Evolutionary conservation across 129 eudicot species (phyloP).

Genomic region (Heracleum sosnowskyi): DNA sequence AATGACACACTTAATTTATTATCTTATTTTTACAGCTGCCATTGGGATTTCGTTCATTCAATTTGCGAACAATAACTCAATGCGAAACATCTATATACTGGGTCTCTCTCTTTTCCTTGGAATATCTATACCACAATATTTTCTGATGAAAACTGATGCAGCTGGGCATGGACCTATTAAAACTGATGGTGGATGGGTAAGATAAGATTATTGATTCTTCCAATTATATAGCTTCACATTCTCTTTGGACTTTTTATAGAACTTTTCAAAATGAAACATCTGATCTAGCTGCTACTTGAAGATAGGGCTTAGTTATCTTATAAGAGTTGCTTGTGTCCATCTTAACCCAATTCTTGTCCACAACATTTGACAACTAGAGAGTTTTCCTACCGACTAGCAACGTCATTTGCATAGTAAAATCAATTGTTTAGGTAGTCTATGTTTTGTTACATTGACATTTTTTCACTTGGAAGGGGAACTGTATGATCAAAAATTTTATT

Average conservation of each 20-base stretch:
- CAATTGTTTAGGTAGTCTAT: neutral
- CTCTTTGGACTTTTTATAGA: neutral
- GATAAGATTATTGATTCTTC: neutral
- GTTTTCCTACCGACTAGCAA: neutral
- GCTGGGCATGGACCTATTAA: slow-evolving; percentile 64
- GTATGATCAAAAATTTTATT: neutral
- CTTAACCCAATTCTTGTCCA: neutral
- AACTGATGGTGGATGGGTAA: slow-evolving; percentile 87
- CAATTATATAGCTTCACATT: neutral
- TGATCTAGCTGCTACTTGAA: neutral
- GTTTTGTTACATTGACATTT: neutral
- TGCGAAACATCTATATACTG: slow-evolving; percentile 82
- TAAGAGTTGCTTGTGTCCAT: neutral
- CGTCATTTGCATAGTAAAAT: neutral
- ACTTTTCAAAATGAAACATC: neutral
- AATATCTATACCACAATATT: slow-evolving; percentile 87
- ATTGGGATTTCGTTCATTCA: slow-evolving; percentile 77
- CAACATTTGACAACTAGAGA: neutral
- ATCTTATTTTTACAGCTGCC: slow-evolving; percentile 56
- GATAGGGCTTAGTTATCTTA: neutral
- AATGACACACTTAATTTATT: neutral
- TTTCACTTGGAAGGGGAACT: neutral
- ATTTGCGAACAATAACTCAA: slow-evolving; percentile 75
- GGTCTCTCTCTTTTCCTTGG: slow-evolving; percentile 84
- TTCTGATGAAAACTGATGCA: slow-evolving; percentile 52